These are phyloP conservation scores for Musa schizocarpa DNA, from an alignment of 176 grass and related monocot genomes.

Conservation along the genomic window DNA sequence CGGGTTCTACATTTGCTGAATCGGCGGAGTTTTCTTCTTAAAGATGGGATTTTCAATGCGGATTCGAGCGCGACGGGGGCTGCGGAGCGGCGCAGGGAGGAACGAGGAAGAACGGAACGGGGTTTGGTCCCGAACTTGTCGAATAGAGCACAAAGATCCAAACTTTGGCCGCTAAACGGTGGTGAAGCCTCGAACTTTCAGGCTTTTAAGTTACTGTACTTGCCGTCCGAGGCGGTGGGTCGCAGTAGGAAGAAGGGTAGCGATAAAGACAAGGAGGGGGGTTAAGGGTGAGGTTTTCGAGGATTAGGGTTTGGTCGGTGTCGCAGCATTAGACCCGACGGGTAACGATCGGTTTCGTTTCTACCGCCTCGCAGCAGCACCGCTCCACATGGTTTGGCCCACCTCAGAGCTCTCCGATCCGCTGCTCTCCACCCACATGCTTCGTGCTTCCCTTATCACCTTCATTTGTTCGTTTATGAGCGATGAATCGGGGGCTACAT, in stretches of 20 bases:
- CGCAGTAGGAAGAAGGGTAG: neutral
- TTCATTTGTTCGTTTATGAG: slow-evolving; percentile 11
- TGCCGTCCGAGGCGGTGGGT: neutral
- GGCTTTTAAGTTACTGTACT: neutral
- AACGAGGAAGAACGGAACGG: neutral
- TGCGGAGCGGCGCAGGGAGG: neutral
- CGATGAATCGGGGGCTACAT: neutral
- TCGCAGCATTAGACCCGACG: neutral
- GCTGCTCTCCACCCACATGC: slow-evolving; percentile 14
- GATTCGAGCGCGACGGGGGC: neutral
- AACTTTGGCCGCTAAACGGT: neutral
- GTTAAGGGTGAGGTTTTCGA: neutral
- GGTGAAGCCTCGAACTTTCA: neutral
- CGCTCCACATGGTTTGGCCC: slow-evolving; percentile 1
- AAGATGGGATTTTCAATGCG: neutral
- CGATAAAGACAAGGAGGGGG: neutral
- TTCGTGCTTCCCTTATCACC: neutral
- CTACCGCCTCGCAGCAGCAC: neutral
- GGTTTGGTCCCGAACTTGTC: neutral
- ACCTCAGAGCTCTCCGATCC: slow-evolving; percentile 1
- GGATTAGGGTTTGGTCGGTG: neutral
- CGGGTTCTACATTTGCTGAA: neutral
- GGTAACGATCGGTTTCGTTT: neutral
- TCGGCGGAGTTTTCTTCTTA: neutral
- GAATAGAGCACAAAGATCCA: neutral